A percentile compares a stretch with the other conserved stretches of the same genome.
Conservation (phyloP, 2,329 filamentous ascomycete genomes). For the Volutella citrinella region DNA sequence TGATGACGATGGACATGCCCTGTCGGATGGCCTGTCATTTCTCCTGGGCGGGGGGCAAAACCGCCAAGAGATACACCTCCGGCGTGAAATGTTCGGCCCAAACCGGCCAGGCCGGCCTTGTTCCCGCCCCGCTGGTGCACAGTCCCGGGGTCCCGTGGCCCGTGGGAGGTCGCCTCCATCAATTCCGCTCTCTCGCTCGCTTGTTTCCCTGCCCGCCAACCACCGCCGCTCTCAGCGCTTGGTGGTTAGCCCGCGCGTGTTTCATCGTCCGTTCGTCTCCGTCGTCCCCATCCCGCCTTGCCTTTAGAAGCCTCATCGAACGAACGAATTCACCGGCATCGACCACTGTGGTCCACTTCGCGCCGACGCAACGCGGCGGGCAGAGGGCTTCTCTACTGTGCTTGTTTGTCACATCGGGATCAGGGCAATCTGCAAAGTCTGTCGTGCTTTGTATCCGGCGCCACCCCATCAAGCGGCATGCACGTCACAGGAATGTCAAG, state of each 20-base stretch:
- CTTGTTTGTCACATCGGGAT: too few relatives aligned
- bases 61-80: too few relatives aligned
- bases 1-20: conserved; percentile 17
- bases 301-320: conserved; percentile 21
- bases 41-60: too few relatives aligned
- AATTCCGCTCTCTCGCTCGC: neutral
- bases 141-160: too few relatives aligned
- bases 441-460: neutral
- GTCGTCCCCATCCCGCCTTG: conserved; percentile 17
- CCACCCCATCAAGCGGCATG: too few relatives aligned
- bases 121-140: too few relatives aligned
- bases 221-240: conserved; percentile 3
- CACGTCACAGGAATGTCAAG: too few relatives aligned
- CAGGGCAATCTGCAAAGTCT: conserved; percentile 3
- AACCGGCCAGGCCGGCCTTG: conserved; percentile 5
- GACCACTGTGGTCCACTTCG: conserved; percentile 19
- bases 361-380: conserved; percentile 21
- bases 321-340: conserved; percentile 10
- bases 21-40: conserved; percentile 19
- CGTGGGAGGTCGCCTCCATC: conserved; percentile 1
- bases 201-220: neutral
- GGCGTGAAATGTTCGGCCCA: too few relatives aligned
- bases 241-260: too few relatives aligned
- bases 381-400: conserved; percentile 7
- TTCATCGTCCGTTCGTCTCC: conserved; percentile 20